Conservation (phyloP, 345 rosid species). For the Corchorus olitorius region DNA sequence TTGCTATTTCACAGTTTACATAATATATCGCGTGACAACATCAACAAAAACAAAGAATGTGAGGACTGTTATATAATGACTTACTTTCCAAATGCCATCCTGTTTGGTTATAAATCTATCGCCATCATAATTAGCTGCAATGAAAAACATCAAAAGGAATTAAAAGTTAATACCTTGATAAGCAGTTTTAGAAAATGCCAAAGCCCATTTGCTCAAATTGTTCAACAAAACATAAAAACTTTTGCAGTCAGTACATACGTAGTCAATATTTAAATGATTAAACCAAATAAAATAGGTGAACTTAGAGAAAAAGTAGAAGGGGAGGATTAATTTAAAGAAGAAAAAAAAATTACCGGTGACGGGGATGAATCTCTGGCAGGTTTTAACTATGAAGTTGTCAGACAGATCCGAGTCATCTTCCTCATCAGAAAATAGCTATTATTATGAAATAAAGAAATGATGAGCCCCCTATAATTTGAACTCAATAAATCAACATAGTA, state of each 20-base stretch:
- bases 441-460: constrained; percentile 16
- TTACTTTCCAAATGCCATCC: constrained; percentile 79
- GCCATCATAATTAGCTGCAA: constrained; percentile 79
- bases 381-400: constrained; percentile 84
- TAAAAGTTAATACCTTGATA: constrained; percentile 13
- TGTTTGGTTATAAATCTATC: constrained; percentile 63
- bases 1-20: constrained; percentile 7
- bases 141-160: constrained; percentile 13
- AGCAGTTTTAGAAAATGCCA: constrained; percentile 1
- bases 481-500: constrained; percentile 7
- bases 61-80: constrained; percentile 36
- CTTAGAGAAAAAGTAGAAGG: constrained; percentile 9
- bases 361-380: constrained; percentile 92
- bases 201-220: not conserved
- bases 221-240: not conserved
- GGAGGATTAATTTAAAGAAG: constrained; percentile 8
- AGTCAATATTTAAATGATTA: constrained; percentile 13
- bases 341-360: constrained; percentile 67
- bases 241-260: constrained; percentile 13
- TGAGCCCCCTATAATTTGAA: not conserved
- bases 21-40: constrained; percentile 10
- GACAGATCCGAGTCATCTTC: constrained; percentile 84
- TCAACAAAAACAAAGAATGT: constrained; percentile 10
- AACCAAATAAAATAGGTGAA: not conserved
- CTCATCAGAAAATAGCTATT: constrained; percentile 74